Percentiles rank a stretch among this genome's conserved stretches.
Conservation (phyloP, 768 basidiomycete species). For the Lactarius sanguifluus region DNA sequence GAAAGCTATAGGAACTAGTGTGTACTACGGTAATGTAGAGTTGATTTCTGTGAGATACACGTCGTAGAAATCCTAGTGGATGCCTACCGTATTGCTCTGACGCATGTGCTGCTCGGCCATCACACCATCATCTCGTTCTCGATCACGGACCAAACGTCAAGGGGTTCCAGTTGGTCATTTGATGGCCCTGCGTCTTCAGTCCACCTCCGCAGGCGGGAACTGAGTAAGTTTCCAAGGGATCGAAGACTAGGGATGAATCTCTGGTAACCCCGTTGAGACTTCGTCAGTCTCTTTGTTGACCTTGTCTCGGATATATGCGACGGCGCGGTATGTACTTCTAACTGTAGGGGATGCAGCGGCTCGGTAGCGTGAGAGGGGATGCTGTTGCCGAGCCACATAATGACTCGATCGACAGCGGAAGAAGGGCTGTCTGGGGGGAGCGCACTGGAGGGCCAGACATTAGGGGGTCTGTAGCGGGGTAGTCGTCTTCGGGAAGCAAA, state of each 20-base stretch:
- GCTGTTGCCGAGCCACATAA: not conserved
- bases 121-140: not conserved
- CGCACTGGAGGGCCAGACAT: not conserved
- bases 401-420: no score
- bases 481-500: no score
- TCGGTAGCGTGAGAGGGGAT: not conserved
- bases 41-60: not conserved
- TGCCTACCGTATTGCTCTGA: not conserved
- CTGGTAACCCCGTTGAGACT: not conserved
- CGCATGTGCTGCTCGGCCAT: not conserved
- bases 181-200: not conserved
- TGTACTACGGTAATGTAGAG: not conserved
- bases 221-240: not conserved
- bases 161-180: not conserved
- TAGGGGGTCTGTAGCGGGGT: not conserved
- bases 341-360: not conserved
- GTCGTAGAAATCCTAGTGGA: not conserved
- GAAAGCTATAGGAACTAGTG: no score
- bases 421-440: no score
- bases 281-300: not conserved
- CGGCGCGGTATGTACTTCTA: not conserved
- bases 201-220: not conserved
- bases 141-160: not conserved
- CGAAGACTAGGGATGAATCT: not conserved
- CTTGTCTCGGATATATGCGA: not conserved